phyloP scores from a whole-genome alignment of 495 filamentous ascomycete species.

The Penicillium psychrofluorescens region DNA sequence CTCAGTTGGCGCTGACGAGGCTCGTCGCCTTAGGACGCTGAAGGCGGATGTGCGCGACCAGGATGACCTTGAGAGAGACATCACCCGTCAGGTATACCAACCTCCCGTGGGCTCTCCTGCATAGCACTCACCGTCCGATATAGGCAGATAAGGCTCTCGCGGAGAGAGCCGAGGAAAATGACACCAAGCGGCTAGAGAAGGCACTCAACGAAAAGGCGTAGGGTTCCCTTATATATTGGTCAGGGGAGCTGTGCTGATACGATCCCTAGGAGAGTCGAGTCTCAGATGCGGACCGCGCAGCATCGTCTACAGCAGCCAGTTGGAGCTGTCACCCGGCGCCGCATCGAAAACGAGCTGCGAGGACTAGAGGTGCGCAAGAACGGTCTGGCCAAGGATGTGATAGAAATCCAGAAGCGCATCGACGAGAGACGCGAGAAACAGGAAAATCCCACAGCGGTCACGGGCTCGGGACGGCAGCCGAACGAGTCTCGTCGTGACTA shows the following conservation, averaged over 20 bases:
- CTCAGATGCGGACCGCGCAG: conserved; percentile 41
- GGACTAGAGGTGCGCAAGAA: conserved; percentile 54
- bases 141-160: conserved; percentile 72
- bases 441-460: conserved; percentile 28
- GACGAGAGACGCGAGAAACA: conserved; percentile 55
- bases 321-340: conserved; percentile 38
- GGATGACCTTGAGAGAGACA: conserved; percentile 75
- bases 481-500: conserved; percentile 82
- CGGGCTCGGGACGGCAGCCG: conserved; percentile 52
- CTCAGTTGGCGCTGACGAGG: conserved; percentile 32
- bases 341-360: conserved; percentile 54
- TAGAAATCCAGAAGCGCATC: conserved; percentile 72
- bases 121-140: conserved; percentile 4
- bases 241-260: conserved; percentile 4
- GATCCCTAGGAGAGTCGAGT: conserved; percentile 32
- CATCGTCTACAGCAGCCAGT: conserved; percentile 42
- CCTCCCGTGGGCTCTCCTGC: not conserved
- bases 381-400: conserved; percentile 58
- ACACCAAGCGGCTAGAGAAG: conserved; percentile 79
- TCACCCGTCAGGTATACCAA: conserved; percentile 43
- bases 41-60: conserved; percentile 74
- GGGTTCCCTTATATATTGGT: not conserved
- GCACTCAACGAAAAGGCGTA: conserved; percentile 54
- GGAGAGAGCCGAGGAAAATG: conserved; percentile 80
- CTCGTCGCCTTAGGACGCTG: conserved; percentile 55